Conservation (phyloP, 805 yeast genomes). For the Wickerhamiella azyma region DNA sequence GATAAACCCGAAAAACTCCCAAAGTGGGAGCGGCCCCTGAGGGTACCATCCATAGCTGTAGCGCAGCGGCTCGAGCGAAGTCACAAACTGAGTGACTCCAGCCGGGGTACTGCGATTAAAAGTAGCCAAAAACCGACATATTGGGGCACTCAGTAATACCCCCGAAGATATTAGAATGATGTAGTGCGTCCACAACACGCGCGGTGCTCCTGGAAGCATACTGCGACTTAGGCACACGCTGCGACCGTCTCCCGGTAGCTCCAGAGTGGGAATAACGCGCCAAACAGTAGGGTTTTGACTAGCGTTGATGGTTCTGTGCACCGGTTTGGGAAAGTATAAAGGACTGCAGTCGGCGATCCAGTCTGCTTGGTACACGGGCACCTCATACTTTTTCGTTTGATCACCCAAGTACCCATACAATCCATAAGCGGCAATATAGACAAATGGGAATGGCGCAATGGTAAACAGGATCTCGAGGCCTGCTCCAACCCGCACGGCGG, state of each 20-base stretch:
- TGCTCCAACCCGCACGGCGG: constrained; percentile 40
- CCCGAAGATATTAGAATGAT: constrained; percentile 18
- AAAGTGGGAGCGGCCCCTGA: constrained; percentile 45
- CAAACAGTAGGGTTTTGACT: constrained; percentile 27
- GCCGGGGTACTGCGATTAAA: constrained; percentile 10
- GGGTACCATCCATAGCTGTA: constrained; percentile 29
- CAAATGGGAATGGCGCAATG: constrained; percentile 36
- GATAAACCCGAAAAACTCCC: constrained; percentile 52
- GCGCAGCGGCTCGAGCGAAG: neutral
- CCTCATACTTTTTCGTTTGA: neutral
- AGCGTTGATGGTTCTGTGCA: constrained; percentile 31
- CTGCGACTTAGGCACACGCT: constrained; percentile 37
- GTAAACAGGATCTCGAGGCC: constrained; percentile 38
- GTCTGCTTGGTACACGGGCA: constrained; percentile 42
- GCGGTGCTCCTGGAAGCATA: constrained; percentile 26
- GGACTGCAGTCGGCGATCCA: constrained; percentile 58
- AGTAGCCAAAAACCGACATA: constrained; percentile 15
- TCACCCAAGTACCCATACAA: neutral
- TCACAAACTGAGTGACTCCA: neutral
- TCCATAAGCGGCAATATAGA: constrained; percentile 22
- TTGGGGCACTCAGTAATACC: constrained; percentile 21
- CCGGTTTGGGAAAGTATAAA: constrained; percentile 33
- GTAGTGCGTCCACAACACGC: constrained; percentile 31
- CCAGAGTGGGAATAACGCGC: constrained; percentile 48
- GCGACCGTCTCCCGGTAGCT: constrained; percentile 28